phyloP scores from a whole-genome alignment of 2,329 filamentous ascomycete genomes.

The Venturia aucupariae region DNA sequence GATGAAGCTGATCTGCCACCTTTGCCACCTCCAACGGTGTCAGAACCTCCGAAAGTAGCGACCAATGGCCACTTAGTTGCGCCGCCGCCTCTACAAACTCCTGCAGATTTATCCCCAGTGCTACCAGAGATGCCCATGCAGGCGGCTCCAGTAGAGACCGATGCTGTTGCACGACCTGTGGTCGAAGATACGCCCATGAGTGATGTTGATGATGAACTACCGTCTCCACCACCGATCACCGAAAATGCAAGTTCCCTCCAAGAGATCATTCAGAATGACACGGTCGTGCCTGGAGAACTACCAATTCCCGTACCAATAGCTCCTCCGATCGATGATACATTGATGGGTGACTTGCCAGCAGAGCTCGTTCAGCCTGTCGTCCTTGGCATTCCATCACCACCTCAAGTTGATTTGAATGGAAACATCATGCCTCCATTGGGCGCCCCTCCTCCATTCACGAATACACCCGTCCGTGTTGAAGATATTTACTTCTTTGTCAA shows the following conservation, averaged over 20 bases:
- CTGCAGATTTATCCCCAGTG: neutral
- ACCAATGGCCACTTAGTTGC: neutral
- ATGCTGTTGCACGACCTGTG: neutral
- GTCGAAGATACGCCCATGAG: constrained; percentile 32
- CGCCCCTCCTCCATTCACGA: constrained; percentile 20
- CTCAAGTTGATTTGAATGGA: neutral
- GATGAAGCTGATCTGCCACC: constrained; percentile 19
- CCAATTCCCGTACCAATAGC: constrained; percentile 16
- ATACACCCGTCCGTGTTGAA: constrained; percentile 15
- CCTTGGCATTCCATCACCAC: constrained; percentile 4
- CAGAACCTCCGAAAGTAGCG: neutral
- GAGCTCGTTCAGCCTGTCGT: neutral
- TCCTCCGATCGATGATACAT: constrained; percentile 22
- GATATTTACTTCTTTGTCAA: constrained; percentile 34
- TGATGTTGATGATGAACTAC: constrained; percentile 25
- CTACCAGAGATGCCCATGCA: neutral
- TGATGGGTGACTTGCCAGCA: constrained; percentile 25
- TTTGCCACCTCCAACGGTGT: neutral
- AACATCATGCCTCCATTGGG: constrained; percentile 6
- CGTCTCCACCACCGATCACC: neutral
- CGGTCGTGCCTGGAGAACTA: constrained; percentile 16
- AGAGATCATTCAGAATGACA: constrained; percentile 11
- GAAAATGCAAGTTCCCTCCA: neutral
- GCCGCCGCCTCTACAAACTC: constrained; percentile 22
- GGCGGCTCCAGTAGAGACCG: neutral